Percentiles rank a stretch among this genome's conserved stretches.
phyloP scores from a whole-genome alignment of 768 basidiomycete species.

The Phylloporus arenicola region DNA sequence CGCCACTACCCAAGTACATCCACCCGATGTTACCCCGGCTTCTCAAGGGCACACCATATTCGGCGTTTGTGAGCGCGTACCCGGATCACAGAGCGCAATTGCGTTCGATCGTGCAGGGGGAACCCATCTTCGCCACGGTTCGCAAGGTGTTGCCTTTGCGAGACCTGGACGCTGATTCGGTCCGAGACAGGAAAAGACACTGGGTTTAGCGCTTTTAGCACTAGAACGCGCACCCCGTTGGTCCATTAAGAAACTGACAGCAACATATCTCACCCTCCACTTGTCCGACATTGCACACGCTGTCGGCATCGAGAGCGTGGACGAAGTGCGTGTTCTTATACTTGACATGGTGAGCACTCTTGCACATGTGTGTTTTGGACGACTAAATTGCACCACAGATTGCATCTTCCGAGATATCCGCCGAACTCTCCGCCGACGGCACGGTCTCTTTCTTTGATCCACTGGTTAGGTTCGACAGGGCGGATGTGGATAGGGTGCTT shows the following conservation, averaged over 20 bases:
- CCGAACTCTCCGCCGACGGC: slow-evolving; percentile 58
- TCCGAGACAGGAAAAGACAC: slow-evolving; percentile 55
- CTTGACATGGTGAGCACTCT: slow-evolving; percentile 60
- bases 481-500: slow-evolving; percentile 57
- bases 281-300: slow-evolving; percentile 62
- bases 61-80: slow-evolving; percentile 58
- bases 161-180: slow-evolving; percentile 4
- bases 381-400: slow-evolving; percentile 41
- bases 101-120: slow-evolving; percentile 47
- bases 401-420: slow-evolving; percentile 63
- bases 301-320: slow-evolving; percentile 40
- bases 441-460: slow-evolving; percentile 73
- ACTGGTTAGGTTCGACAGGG: slow-evolving; percentile 50
- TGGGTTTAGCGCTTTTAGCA: slow-evolving; percentile 64
- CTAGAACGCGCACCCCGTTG: slow-evolving; percentile 70
- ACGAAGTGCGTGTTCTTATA: slow-evolving; percentile 53
- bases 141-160: slow-evolving; percentile 12
- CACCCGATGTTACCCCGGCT: slow-evolving; percentile 50
- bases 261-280: slow-evolving; percentile 76
- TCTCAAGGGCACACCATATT: slow-evolving; percentile 66
- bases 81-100: slow-evolving; percentile 49
- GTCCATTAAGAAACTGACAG: slow-evolving; percentile 73
- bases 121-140: slow-evolving; percentile 49
- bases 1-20: slow-evolving; percentile 69
- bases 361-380: not conserved